A percentile compares a stretch with the other conserved stretches of the same genome.
These are phyloP conservation scores for Paradendryphiella salina DNA, from an alignment of 2,329 filamentous ascomycete genomes.

Conservation along the genomic window DNA sequence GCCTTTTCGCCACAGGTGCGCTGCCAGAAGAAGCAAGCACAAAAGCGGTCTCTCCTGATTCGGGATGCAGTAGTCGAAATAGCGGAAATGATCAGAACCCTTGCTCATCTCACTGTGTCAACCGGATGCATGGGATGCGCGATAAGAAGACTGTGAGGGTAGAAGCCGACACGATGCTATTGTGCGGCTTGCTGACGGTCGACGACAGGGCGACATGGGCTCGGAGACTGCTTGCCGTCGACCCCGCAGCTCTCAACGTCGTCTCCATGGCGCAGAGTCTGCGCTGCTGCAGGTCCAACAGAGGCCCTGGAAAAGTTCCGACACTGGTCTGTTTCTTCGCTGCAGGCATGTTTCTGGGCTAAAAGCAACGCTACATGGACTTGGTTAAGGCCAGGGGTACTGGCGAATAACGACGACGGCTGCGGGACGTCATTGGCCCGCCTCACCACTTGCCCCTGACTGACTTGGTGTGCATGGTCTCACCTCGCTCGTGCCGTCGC, in stretches of 20 bases:
- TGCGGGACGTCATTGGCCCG: slow-evolving; percentile 21
- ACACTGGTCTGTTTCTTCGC: slow-evolving; percentile 25
- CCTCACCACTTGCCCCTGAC: slow-evolving; percentile 29
- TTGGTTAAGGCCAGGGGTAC: slow-evolving; percentile 21
- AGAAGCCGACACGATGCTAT: slow-evolving; percentile 2
- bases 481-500: slow-evolving; percentile 27
- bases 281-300: slow-evolving; percentile 11
- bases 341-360: slow-evolving; percentile 27
- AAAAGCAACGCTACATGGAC: slow-evolving; percentile 13
- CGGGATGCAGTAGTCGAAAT: slow-evolving; percentile 20
- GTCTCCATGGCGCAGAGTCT: slow-evolving; percentile 7
- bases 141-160: slow-evolving; percentile 10
- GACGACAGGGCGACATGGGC: background rate
- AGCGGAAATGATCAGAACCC: slow-evolving; percentile 32
- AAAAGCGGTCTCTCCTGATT: slow-evolving; percentile 29
- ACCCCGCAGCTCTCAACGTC: slow-evolving; percentile 12
- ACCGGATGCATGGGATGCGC: slow-evolving; percentile 20
- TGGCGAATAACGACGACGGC: slow-evolving; percentile 17
- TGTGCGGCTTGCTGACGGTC: background rate
- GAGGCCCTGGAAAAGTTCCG: slow-evolving; percentile 15
- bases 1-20: background rate
- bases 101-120: slow-evolving; percentile 23
- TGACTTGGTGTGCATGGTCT: slow-evolving; percentile 16
- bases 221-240: slow-evolving; percentile 5
- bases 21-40: slow-evolving; percentile 10